phyloP scores from a whole-genome alignment of 2,329 filamentous ascomycete species.

The Aspergillus jensenii region DNA sequence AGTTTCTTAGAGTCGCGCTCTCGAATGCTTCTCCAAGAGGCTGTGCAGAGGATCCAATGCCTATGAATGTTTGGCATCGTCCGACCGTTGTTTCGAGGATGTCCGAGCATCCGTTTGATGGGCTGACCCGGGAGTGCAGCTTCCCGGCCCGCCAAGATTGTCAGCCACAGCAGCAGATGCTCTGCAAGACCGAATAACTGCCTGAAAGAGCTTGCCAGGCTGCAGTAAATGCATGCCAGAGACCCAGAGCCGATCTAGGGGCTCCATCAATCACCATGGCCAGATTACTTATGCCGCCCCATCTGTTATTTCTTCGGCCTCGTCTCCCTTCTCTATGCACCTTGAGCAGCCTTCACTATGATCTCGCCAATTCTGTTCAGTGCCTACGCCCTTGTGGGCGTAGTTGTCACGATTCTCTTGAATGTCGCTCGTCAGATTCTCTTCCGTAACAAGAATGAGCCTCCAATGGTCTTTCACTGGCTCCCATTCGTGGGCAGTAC shows the following conservation, averaged over 20 bases:
- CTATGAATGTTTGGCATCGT: neutral
- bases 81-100: neutral
- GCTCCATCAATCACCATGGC: slow-evolving; percentile 7
- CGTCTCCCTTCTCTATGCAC: neutral
- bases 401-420: slow-evolving; percentile 9
- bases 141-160: slow-evolving; percentile 8
- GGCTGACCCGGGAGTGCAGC: slow-evolving; percentile 7
- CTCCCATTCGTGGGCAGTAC: slow-evolving; percentile 58
- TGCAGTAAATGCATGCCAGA: neutral
- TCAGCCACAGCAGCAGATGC: too few relatives aligned
- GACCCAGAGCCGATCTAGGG: neutral
- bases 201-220: neutral
- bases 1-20: neutral
- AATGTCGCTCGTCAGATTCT: slow-evolving; percentile 21
- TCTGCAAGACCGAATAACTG: too few relatives aligned
- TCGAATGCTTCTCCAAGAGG: neutral
- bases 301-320: neutral
- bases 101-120: neutral
- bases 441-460: slow-evolving; percentile 59
- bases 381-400: slow-evolving; percentile 13
- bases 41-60: neutral
- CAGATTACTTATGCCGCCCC: slow-evolving; percentile 1
- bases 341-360: slow-evolving; percentile 12
- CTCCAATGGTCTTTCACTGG: slow-evolving; percentile 78
- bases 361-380: slow-evolving; percentile 12